Conservation (phyloP, 495 filamentous ascomycete genomes). For the Aspergillus saccharolyticus region DNA sequence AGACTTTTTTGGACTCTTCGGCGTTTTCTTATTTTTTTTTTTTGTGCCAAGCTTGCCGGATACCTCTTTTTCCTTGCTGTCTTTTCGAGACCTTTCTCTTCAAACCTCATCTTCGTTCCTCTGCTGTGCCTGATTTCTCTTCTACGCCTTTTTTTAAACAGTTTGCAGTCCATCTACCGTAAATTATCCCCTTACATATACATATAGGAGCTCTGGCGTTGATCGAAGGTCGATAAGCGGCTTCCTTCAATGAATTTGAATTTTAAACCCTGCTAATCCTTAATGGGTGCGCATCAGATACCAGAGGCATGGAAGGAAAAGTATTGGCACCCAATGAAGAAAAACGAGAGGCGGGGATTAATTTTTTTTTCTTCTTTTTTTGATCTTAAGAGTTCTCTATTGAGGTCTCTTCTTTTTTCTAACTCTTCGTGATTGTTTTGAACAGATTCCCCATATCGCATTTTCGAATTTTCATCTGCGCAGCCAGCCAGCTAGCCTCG, state of each 20-base stretch:
- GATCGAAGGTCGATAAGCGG: neutral
- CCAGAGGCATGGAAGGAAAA: too few relatives aligned
- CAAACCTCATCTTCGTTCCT: too few relatives aligned
- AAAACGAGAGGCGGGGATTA: too few relatives aligned
- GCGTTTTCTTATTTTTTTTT: too few relatives aligned
- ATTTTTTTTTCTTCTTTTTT: too few relatives aligned
- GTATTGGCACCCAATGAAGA: too few relatives aligned
- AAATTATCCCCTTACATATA: conserved; percentile 4
- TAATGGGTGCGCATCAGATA: too few relatives aligned
- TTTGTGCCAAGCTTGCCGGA: neutral
- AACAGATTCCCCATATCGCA: neutral
- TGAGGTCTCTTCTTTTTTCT: neutral
- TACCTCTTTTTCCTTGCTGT: neutral
- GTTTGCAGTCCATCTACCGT: neutral
- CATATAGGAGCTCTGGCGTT: conserved; percentile 13
- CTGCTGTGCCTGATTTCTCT: neutral
- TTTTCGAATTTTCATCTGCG: neutral
- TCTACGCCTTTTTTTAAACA: conserved; percentile 3
- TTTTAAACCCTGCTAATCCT: neutral
- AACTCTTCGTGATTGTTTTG: neutral
- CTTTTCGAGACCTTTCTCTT: too few relatives aligned
- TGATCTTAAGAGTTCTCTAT: too few relatives aligned
- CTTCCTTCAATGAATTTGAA: neutral
- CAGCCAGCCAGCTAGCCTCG: neutral
- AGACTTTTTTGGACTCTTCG: neutral